Conservation (phyloP, 139 green algal genomes). For the Edaphochlamys debaryana region DNA sequence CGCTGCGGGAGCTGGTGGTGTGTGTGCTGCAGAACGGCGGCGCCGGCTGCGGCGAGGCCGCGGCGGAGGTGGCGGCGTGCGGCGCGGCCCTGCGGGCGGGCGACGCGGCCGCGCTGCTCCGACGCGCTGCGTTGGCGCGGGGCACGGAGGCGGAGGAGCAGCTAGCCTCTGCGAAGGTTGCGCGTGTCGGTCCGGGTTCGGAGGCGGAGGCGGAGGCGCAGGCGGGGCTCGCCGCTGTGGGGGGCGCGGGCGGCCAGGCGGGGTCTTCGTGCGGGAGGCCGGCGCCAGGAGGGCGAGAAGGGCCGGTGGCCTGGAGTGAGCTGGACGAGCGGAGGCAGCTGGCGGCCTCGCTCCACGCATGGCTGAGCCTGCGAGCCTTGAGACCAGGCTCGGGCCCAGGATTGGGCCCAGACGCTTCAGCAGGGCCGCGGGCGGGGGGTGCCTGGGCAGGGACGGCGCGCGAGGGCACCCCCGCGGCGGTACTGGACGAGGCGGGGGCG, state of each 20-base stretch:
- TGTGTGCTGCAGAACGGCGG: conserved; percentile 26
- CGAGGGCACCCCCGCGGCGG: background rate
- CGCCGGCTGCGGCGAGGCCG: background rate
- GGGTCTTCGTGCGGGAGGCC: no score
- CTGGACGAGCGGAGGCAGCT: conserved; percentile 3
- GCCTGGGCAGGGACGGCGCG: background rate
- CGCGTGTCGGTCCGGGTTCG: background rate
- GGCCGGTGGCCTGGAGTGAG: no score
- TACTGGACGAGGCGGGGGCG: conserved; percentile 2
- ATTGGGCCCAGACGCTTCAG: background rate
- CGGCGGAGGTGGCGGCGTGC: background rate
- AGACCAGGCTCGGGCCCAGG: background rate
- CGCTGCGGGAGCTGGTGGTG: background rate
- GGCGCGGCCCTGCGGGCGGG: background rate
- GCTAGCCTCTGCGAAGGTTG: background rate
- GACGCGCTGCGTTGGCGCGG: background rate
- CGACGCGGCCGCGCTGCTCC: background rate
- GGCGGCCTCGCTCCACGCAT: background rate
- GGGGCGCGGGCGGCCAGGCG: no score
- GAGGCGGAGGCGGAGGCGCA: background rate
- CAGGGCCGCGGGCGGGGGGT: background rate
- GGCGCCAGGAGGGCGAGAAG: background rate
- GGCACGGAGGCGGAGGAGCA: background rate
- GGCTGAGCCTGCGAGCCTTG: conserved; percentile 19
- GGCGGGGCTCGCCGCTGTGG: no score